Percentiles rank a stretch among this genome's conserved stretches.
Evolutionary conservation across 768 basidiomycete species (phyloP).

Genomic region (Auricularia auricula-judae): DNA sequence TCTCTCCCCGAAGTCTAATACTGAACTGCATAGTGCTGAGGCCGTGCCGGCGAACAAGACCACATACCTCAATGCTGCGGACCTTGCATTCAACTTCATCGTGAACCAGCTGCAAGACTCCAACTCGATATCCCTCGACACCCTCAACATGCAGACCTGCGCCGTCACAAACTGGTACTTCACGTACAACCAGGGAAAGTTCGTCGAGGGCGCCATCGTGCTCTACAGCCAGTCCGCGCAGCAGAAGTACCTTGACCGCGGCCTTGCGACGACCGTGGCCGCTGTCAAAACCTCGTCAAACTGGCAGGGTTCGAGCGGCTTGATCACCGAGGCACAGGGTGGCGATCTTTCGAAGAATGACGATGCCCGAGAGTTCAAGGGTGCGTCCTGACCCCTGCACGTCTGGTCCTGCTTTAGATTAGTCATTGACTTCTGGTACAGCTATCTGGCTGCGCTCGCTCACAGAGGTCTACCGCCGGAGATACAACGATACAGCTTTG

Average conservation of each 20-base stretch:
- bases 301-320: conserved; percentile 40
- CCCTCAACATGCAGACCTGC: conserved; percentile 36
- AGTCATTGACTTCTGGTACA: conserved; percentile 3
- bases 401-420: background rate
- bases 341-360: background rate
- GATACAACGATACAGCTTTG: conserved; percentile 25
- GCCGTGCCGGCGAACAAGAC: conserved; percentile 2
- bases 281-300: conserved; percentile 28
- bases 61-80: conserved; percentile 37
- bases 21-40: background rate
- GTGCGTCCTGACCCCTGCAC: background rate
- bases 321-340: conserved; percentile 38
- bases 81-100: conserved; percentile 39
- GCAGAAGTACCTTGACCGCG: conserved; percentile 10
- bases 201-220: conserved; percentile 39
- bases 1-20: conserved; percentile 9
- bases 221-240: conserved; percentile 30
- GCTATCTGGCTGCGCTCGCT: conserved; percentile 38
- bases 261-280: conserved; percentile 27
- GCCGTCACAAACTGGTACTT: conserved; percentile 36
- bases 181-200: conserved; percentile 46
- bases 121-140: conserved; percentile 34
- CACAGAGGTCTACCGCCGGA: conserved; percentile 33
- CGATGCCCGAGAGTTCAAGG: background rate
- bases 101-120: conserved; percentile 32